Conservation (phyloP, 2,329 filamentous ascomycete species). For the Fusarium palustre region DNA sequence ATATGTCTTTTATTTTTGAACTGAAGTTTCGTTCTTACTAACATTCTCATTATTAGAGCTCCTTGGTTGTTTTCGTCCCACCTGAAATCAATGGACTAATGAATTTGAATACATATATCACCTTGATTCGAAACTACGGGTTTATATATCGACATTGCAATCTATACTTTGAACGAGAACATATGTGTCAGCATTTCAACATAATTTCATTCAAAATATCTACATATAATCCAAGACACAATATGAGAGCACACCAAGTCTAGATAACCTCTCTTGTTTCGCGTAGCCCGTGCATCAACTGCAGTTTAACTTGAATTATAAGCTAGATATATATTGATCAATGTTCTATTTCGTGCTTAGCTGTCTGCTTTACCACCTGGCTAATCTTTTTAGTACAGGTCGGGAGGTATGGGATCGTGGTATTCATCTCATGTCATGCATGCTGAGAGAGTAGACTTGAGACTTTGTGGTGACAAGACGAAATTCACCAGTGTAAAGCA, state of each 20-base stretch:
- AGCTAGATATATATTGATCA: not conserved
- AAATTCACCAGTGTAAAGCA: not conserved
- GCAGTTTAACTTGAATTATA: not conserved
- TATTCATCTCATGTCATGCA: not conserved
- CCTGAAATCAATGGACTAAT: not conserved
- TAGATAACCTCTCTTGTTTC: not conserved
- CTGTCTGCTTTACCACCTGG: rapidly evolving
- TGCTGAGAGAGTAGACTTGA: not conserved
- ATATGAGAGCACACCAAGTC: not conserved
- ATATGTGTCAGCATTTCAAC: not conserved
- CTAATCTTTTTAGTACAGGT: not conserved
- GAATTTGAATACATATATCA: not conserved
- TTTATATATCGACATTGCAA: not conserved
- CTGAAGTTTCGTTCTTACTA: not conserved
- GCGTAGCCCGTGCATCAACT: too few relatives aligned
- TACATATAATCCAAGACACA: not conserved
- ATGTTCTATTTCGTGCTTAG: not conserved
- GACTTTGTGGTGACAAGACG: not conserved
- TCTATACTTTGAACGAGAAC: not conserved
- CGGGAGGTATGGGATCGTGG: not conserved
- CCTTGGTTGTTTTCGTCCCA: too few relatives aligned
- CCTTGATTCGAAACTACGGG: not conserved
- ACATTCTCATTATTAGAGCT: too few relatives aligned
- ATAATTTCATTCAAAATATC: not conserved
- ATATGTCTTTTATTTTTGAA: not conserved